These are phyloP conservation scores for Moniliophthora roreri DNA, from an alignment of 1,284 basidiomycete species.

Conservation along the genomic window DNA sequence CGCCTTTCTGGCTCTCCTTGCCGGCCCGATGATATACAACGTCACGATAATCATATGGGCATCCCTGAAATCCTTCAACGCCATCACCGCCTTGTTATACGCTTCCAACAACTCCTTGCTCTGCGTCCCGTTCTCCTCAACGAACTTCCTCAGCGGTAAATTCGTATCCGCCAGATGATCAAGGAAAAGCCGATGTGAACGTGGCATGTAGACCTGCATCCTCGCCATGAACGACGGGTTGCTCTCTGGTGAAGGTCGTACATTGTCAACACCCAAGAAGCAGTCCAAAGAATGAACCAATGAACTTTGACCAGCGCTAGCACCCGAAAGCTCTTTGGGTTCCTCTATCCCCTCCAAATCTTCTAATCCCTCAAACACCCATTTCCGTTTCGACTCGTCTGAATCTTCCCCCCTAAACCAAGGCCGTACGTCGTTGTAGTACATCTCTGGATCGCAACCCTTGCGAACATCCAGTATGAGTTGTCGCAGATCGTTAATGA, in stretches of 20 bases:
- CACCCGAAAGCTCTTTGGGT: slow-evolving; percentile 76
- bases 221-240: slow-evolving; percentile 65
- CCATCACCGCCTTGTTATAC: slow-evolving; percentile 74
- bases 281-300: slow-evolving; percentile 89
- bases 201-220: slow-evolving; percentile 90
- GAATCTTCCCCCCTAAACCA: slow-evolving; percentile 92
- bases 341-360: slow-evolving; percentile 21
- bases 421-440: slow-evolving; percentile 86
- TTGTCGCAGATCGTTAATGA: slow-evolving; percentile 65
- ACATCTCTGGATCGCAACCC: slow-evolving; percentile 78
- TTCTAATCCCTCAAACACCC: slow-evolving; percentile 39
- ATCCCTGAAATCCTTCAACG: slow-evolving; percentile 83
- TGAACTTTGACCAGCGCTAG: slow-evolving; percentile 90
- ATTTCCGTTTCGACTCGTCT: slow-evolving; percentile 55
- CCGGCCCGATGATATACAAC: slow-evolving; percentile 80
- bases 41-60: slow-evolving; percentile 87
- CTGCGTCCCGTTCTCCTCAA: slow-evolving; percentile 28
- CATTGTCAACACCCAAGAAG: slow-evolving; percentile 86
- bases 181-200: slow-evolving; percentile 87
- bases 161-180: slow-evolving; percentile 71
- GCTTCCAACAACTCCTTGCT: slow-evolving; percentile 46
- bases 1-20: slow-evolving; percentile 33
- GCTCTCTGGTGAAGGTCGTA: slow-evolving; percentile 33
- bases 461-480: slow-evolving; percentile 71
- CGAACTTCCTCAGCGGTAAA: slow-evolving; percentile 56